Evolutionary conservation across 805 yeast genomes (phyloP).

Genomic region (Spathaspora hagerdaliae): DNA sequence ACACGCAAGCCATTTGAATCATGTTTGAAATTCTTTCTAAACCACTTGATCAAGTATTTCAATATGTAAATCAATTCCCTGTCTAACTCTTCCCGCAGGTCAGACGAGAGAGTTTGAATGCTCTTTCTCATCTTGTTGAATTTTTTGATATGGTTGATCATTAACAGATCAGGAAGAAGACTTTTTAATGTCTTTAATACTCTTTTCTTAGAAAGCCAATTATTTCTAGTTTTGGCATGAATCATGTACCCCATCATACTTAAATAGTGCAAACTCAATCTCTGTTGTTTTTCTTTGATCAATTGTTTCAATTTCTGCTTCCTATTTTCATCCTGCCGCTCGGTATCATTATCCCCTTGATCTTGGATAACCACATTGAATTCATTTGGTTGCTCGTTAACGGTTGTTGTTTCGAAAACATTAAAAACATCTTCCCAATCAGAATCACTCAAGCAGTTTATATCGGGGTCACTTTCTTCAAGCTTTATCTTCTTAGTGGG

Average conservation of each 20-base stretch:
- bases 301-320: slow-evolving; percentile 2
- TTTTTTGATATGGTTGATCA: slow-evolving; percentile 13
- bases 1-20: slow-evolving; percentile 27
- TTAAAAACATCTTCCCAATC: slow-evolving; percentile 18
- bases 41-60: slow-evolving; percentile 32
- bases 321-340: background rate
- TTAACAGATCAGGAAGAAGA: slow-evolving; percentile 19
- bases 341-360: background rate
- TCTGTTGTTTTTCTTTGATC: slow-evolving; percentile 5
- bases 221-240: slow-evolving; percentile 18
- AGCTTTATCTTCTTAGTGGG: background rate
- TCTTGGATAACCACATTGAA: background rate
- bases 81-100: slow-evolving; percentile 6
- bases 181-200: slow-evolving; percentile 20
- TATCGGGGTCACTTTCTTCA: slow-evolving; percentile 1
- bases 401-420: background rate
- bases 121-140: slow-evolving; percentile 8
- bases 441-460: slow-evolving; percentile 6
- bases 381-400: background rate
- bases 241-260: slow-evolving; percentile 20
- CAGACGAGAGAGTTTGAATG: background rate
- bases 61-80: slow-evolving; percentile 22
- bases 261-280: slow-evolving; percentile 15
- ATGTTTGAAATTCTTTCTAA: slow-evolving; percentile 25
- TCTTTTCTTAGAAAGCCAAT: slow-evolving; percentile 13